phyloP scores from a whole-genome alignment of 148 eudicot species.

The Vaccinium corymbosum region DNA sequence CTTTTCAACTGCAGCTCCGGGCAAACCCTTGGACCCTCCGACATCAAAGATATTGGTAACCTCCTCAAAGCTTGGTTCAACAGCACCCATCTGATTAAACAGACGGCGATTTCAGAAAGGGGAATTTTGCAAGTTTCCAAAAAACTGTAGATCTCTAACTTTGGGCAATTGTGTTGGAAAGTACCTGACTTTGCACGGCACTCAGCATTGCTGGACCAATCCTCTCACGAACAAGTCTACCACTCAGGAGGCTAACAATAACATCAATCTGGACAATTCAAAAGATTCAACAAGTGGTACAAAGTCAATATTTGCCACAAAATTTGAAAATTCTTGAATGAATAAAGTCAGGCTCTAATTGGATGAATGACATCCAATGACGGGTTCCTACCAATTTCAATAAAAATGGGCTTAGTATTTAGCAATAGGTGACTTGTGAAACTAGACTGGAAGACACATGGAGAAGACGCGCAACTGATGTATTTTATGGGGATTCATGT shows the following conservation, averaged over 20 bases:
- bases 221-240: slow-evolving; percentile 71
- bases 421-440: background rate
- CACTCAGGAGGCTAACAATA: slow-evolving; percentile 84
- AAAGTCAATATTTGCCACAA: slow-evolving; percentile 20
- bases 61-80: slow-evolving; percentile 72
- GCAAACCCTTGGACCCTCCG: slow-evolving; percentile 71
- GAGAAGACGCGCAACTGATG: background rate
- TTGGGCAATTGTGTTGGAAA: background rate
- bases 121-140: background rate
- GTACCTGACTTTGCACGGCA: slow-evolving; percentile 97
- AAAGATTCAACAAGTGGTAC: slow-evolving; percentile 16
- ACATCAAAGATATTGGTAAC: slow-evolving; percentile 72
- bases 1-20: slow-evolving; percentile 74
- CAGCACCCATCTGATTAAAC: slow-evolving; percentile 81
- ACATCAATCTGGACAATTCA: slow-evolving; percentile 75
- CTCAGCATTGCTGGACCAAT: slow-evolving; percentile 71
- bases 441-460: background rate
- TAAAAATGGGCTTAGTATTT: background rate
- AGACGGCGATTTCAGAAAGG: slow-evolving; percentile 16
- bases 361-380: background rate
- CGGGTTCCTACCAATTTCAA: background rate
- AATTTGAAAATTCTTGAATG: slow-evolving; percentile 31
- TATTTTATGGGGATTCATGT: background rate
- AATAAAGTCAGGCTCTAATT: background rate
- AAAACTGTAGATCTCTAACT: background rate